phyloP scores from a whole-genome alignment of 768 basidiomycete species.

The Agrocybe pediades region DNA sequence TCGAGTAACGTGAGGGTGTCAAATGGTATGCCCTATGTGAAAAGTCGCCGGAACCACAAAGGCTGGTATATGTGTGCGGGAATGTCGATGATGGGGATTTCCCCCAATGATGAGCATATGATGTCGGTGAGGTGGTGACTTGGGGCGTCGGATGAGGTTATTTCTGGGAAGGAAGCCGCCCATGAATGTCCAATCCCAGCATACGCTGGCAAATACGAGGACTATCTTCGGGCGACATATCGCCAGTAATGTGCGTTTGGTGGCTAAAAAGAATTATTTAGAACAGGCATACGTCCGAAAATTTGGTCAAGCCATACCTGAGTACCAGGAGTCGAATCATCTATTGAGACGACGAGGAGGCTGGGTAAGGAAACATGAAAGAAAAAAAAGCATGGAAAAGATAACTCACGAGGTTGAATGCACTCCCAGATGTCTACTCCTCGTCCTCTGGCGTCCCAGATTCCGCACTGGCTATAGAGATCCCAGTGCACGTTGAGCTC shows the following conservation, averaged over 20 bases:
- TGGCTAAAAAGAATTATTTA: conserved; percentile 13
- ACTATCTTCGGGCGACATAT: conserved; percentile 47
- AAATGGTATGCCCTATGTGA: too few relatives aligned
- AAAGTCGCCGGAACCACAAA: too few relatives aligned
- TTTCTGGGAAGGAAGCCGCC: conserved; percentile 1
- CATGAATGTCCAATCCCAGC: not conserved
- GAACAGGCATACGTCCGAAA: conserved; percentile 1
- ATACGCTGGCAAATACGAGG: not conserved
- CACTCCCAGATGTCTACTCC: conserved; percentile 82
- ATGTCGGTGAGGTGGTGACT: not conserved
- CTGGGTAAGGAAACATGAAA: not conserved
- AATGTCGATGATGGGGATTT: too few relatives aligned
- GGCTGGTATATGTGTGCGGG: too few relatives aligned
- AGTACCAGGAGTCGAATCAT: conserved; percentile 60
- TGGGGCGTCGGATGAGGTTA: conserved; percentile 2
- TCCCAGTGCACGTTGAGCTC: conserved; percentile 68
- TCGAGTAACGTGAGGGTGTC: too few relatives aligned
- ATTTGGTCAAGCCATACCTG: conserved; percentile 25
- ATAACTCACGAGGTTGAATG: conserved; percentile 60
- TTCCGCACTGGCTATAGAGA: conserved; percentile 65
- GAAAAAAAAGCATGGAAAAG: not conserved
- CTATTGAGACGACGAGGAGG: conserved; percentile 35
- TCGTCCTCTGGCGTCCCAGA: conserved; percentile 67
- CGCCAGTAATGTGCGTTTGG: conserved; percentile 50
- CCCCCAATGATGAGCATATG: too few relatives aligned